Evolutionary conservation across 169 alveolate species (phyloP).

Genomic region (Eimeria maxima): DNA sequence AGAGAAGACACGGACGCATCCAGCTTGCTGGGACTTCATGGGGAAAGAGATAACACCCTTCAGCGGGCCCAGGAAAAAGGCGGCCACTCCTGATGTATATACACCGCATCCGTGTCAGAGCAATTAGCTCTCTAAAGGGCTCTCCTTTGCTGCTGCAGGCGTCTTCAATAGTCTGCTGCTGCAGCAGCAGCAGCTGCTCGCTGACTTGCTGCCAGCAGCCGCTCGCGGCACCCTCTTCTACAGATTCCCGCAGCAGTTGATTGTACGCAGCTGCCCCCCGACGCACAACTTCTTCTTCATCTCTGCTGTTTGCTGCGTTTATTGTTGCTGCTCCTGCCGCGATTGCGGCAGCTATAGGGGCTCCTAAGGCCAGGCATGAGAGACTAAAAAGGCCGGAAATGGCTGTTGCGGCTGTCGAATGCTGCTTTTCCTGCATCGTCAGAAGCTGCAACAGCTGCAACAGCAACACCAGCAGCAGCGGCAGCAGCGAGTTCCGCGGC

Average conservation of each 20-base stretch:
- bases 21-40: conserved; percentile 59
- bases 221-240: conserved; percentile 16
- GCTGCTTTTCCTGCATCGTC: no score
- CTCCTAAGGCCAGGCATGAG: neutral
- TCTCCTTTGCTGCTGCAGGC: conserved; percentile 81
- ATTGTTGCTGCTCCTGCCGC: conserved; percentile 15
- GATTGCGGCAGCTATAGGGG: neutral
- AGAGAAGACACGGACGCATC: neutral
- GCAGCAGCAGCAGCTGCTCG: conserved; percentile 59
- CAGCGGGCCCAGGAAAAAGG: conserved; percentile 42
- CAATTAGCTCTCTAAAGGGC: conserved; percentile 75
- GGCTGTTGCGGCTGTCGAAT: neutral
- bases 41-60: conserved; percentile 75
- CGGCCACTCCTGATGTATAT: conserved; percentile 74
- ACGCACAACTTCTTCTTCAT: conserved; percentile 15
- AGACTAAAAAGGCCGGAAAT: no score
- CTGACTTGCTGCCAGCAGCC: conserved; percentile 74
- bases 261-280: conserved; percentile 30
- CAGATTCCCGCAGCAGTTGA: conserved; percentile 7
- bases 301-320: neutral
- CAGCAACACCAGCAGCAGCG: conserved; percentile 6
- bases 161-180: conserved; percentile 52
- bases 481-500: conserved; percentile 11
- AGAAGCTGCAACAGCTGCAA: neutral
- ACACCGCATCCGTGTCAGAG: conserved; percentile 74